A percentile compares a stretch with the other conserved stretches of the same genome.
These are phyloP conservation scores for Trichophaea hybrida DNA, from an alignment of 2,329 filamentous ascomycete genomes.

Conservation along the genomic window DNA sequence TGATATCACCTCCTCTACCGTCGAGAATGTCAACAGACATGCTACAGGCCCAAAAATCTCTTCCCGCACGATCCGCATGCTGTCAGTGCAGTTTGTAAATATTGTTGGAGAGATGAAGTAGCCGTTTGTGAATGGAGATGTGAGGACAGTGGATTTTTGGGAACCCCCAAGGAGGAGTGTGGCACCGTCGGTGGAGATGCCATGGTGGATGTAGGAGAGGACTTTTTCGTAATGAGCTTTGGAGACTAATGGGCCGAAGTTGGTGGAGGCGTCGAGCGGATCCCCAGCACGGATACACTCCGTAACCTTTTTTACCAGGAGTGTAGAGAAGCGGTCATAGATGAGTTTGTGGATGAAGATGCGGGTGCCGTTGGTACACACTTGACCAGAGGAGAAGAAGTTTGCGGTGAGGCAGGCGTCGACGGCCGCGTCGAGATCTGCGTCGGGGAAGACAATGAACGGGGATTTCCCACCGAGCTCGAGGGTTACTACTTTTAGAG, in stretches of 20 bases:
- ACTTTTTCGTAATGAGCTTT: constrained; percentile 64
- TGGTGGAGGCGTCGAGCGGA: constrained; percentile 56
- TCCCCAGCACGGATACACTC: constrained; percentile 55
- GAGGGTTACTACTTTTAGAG: constrained; percentile 71
- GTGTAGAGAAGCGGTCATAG: constrained; percentile 53
- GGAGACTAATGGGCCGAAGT: constrained; percentile 73
- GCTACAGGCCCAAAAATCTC: constrained; percentile 53
- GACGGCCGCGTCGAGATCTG: constrained; percentile 63
- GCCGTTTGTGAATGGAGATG: constrained; percentile 43
- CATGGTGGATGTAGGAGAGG: constrained; percentile 58
- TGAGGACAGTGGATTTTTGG: constrained; percentile 41
- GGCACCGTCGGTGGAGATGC: constrained; percentile 57
- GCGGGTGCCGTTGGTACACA: constrained; percentile 83
- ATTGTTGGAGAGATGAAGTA: constrained; percentile 75
- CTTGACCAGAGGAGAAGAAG: constrained; percentile 81
- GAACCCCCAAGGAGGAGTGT: constrained; percentile 58
- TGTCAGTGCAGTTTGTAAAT: constrained; percentile 72
- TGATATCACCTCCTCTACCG: constrained; percentile 41
- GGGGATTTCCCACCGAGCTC: constrained; percentile 82
- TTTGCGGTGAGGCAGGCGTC: constrained; percentile 88
- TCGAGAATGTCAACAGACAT: constrained; percentile 43
- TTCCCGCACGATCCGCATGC: constrained; percentile 56
- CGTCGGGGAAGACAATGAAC: constrained; percentile 64
- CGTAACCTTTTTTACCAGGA: constrained; percentile 52
- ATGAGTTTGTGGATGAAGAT: constrained; percentile 62